Percentiles rank a stretch among this genome's conserved stretches.
These are phyloP conservation scores for Naganishia albida DNA, from an alignment of 1,284 basidiomycete species.

Conservation along the genomic window DNA sequence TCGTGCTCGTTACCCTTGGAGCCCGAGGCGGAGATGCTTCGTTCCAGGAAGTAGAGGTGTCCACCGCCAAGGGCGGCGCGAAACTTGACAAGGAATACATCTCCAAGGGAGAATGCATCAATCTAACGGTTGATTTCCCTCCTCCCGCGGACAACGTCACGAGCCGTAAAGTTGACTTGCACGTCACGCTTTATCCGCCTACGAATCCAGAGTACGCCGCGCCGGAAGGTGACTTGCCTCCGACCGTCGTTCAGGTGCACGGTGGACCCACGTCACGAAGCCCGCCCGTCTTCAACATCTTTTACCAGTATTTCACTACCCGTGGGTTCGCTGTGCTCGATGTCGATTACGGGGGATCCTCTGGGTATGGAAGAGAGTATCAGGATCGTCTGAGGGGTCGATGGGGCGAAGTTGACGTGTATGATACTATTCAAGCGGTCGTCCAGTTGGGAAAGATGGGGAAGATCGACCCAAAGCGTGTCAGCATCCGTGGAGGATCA, in stretches of 20 bases:
- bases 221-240: conserved; percentile 42
- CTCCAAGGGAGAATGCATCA: conserved; percentile 28
- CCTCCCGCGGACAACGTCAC: conserved; percentile 7
- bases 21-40: conserved; percentile 7
- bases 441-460: conserved; percentile 42
- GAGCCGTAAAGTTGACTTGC: conserved; percentile 33
- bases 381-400: conserved; percentile 42
- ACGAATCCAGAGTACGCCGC: conserved; percentile 42
- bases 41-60: conserved; percentile 29
- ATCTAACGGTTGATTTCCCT: conserved; percentile 21
- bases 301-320: conserved; percentile 45
- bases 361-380: conserved; percentile 47
- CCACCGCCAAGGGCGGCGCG: conserved; percentile 13
- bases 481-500: conserved; percentile 43
- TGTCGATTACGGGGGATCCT: conserved; percentile 52
- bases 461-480: conserved; percentile 40
- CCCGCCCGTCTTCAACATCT: conserved; percentile 36
- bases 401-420: conserved; percentile 53
- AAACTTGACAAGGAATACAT: conserved; percentile 29
- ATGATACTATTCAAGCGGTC: conserved; percentile 51
- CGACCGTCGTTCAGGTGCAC: conserved; percentile 49
- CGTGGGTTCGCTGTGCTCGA: conserved; percentile 43
- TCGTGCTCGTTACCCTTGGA: conserved; percentile 36
- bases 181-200: conserved; percentile 50
- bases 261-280: conserved; percentile 46